Evolutionary conservation across 2,329 filamentous ascomycete species (phyloP), one percentile per base, ranked within the genome.

Genomic region (Cladosporium sp.): DNA sequence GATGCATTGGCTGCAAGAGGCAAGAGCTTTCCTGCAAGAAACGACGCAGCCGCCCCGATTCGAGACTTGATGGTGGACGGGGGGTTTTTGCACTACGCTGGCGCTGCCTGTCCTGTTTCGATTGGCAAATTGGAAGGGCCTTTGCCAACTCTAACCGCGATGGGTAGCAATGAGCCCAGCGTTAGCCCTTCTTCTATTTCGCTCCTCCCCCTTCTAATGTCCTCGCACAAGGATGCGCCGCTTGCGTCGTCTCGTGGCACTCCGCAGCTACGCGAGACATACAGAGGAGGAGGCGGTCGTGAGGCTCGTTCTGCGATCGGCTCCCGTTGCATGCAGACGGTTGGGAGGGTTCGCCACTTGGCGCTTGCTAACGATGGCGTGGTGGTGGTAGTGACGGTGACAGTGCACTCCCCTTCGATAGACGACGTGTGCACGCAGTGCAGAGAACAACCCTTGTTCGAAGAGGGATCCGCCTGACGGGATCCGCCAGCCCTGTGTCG

Each of bases 401-500:
- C n/a, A n/a, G 28, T 53, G 25, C 25, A 26, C 49, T 10, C 46
- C 5, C 48, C 28, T 53, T n/a, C 49, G 49, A 53, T 53, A 30
- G 25, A 26, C 16, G 21, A 43, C 16, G n/a, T 16, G 16, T 14
- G 34, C 21, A 46, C 32, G 48, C 23, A 25, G 56, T 21, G 36
- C 36, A n/a, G 36, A 43, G 30, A 34, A 36, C n/a, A n/a, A 53
- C 49, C 60, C 60, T 34, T 63, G 60, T 63, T 51, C 39, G 39
- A 46, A 43, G 32, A 57, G 21, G 30, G 59, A 61, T 61, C 58
- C 58, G 46, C 46, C 58, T 51, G 58, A 61, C 46, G 58, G 60
- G 60, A 56, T 25, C 60, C 60, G 60, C 60, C 60, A 56, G 60
- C 60, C 34, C 60, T 54, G 60, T 56, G 59, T 56, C 32, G 60